Conservation (phyloP, 768 basidiomycete species). For the Dioszegia hungarica region DNA sequence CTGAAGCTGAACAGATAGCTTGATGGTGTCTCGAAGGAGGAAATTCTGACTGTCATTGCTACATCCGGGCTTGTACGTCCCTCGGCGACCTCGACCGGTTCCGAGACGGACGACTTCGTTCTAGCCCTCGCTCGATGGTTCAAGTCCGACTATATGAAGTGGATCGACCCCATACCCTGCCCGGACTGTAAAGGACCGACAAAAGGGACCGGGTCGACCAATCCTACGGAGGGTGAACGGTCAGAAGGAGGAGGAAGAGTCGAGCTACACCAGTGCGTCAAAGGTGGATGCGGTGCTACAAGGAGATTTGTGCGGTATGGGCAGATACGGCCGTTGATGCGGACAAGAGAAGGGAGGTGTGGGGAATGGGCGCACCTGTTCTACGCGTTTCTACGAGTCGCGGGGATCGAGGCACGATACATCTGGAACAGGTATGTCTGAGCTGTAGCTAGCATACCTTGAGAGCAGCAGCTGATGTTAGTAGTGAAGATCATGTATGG, state of each 20-base stretch:
- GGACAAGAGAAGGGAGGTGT: constrained; percentile 47
- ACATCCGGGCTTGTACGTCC: neutral
- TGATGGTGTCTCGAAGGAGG: neutral
- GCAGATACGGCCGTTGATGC: constrained; percentile 40
- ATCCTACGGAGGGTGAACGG: constrained; percentile 24
- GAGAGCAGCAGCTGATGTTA: neutral
- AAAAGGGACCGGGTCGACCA: constrained; percentile 9
- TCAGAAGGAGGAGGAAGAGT: constrained; percentile 50
- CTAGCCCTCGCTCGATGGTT: constrained; percentile 50
- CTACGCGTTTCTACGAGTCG: constrained; percentile 47
- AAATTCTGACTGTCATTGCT: neutral
- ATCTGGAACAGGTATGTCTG: constrained; percentile 41
- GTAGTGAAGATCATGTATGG: constrained; percentile 53
- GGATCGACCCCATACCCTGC: constrained; percentile 52
- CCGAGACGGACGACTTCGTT: constrained; percentile 18
- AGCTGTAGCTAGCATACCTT: neutral
- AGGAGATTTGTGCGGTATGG: constrained; percentile 50
- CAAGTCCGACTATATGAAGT: constrained; percentile 49
- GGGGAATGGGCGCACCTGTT: constrained; percentile 53
- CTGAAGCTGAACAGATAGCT: constrained; percentile 4
- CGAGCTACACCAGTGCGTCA: constrained; percentile 48
- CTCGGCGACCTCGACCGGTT: neutral
- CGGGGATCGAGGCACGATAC: constrained; percentile 49
- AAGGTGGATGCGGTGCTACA: constrained; percentile 24
- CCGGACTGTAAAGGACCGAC: constrained; percentile 43